Conservation (phyloP, 495 filamentous ascomycete species). For the Xylaria bambusicola region DNA sequence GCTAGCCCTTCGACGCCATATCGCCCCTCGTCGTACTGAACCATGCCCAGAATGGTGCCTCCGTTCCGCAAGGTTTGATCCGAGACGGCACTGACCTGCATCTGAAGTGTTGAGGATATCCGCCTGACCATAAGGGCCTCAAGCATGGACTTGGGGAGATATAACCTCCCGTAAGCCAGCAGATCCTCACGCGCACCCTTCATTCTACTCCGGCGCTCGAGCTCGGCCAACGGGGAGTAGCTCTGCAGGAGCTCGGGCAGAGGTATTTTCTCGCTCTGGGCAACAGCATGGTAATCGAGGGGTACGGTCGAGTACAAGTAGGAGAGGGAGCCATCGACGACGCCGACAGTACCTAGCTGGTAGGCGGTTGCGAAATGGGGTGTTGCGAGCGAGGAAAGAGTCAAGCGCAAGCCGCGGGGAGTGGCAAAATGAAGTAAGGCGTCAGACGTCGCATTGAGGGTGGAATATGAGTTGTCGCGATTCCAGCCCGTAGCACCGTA, state of each 20-base stretch:
- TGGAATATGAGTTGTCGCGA: conserved; percentile 87
- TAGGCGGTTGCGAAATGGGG: conserved; percentile 92
- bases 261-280: conserved; percentile 48
- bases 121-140: conserved; percentile 87
- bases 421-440: conserved; percentile 83
- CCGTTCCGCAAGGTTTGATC: conserved; percentile 72
- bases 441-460: conserved; percentile 82
- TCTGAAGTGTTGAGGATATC: conserved; percentile 73
- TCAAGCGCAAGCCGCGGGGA: conserved; percentile 75
- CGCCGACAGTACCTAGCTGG: conserved; percentile 75
- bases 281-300: conserved; percentile 52
- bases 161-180: conserved; percentile 85
- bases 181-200: conserved; percentile 44
- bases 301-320: conserved; percentile 87
- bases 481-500: conserved; percentile 86
- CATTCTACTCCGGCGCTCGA: conserved; percentile 29
- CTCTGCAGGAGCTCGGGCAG: conserved; percentile 49
- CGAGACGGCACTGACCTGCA: conserved; percentile 81
- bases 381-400: conserved; percentile 86
- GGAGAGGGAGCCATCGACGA: conserved; percentile 88
- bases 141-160: conserved; percentile 78
- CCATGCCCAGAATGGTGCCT: conserved; percentile 72
- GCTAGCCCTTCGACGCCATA: conserved; percentile 90
- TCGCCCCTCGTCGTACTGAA: conserved; percentile 85
- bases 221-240: conserved; percentile 45